Base-by-base conservation (phyloP, 495 filamentous ascomycete species). In the Aspergillus bridgeri region DNA sequence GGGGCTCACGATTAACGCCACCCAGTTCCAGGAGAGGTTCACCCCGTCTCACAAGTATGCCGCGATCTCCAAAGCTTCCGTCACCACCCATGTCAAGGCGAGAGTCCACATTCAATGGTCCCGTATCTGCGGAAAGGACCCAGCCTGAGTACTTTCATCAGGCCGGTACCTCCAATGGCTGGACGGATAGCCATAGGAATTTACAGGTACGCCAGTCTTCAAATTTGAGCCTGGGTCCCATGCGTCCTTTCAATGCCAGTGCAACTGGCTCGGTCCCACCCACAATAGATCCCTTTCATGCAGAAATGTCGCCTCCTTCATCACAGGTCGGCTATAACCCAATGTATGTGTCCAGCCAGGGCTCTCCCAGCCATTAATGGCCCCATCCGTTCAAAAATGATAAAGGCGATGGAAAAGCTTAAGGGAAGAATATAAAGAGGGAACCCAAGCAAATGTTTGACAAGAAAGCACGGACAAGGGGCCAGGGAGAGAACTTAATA, bases 1-100 rank as follows among this genome's bases (percentile, higher is more conserved):
- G 75, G 19, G 74, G 72, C n/a, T 69, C 75, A 42, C 75, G 74
- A 7, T 59, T 78, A 43, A 77, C 75, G 23, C 77, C 77, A 11
- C 75, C 77, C 38, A 75, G 71, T 63, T 79, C 77, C 19, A 67
- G 74, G 45, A 69, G 68, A 61, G 63, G 70, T 51, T 80, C 77
- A 9, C 77, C 75, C 17, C 71, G 71, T 18, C 60, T 75, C 0
- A 74, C 76, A 15, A 60, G 66, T 59, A 38, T 67, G 24, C 63
- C 73, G 29, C 74, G 73, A 24, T 75, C 75, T 24, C 72, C 75
- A n/a, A 75, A 71, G 38, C 66, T 75, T 9, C 69, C 71, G 15
- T 78, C 75, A 6, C 74, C 74, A 7, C 69, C 73, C 2, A 70
- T 65, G 2, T 69, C 69, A 42, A 67, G 69, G 48, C 71, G 75